These are phyloP conservation scores for Citropsis articulata DNA, from an alignment of 345 rosid species.

Conservation along the genomic window DNA sequence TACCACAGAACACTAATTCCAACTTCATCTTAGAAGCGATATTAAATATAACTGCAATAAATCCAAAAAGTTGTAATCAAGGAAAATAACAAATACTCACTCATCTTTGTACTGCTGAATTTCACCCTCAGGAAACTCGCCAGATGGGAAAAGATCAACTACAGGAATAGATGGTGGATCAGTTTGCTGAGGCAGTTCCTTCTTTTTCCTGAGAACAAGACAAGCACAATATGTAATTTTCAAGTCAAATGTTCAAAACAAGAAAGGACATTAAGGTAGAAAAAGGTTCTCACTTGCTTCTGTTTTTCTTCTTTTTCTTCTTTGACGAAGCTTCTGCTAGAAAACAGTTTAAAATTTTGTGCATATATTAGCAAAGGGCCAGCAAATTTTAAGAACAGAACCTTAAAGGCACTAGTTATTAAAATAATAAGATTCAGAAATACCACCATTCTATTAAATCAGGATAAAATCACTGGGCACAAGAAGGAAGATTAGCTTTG, in stretches of 20 bases:
- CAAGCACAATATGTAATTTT: background rate
- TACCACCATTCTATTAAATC: background rate
- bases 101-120: conserved; percentile 90
- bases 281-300: conserved; percentile 76
- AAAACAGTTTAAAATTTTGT: background rate
- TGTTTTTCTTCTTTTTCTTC: conserved; percentile 96
- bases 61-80: background rate
- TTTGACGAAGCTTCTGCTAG: conserved; percentile 34
- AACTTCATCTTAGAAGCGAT: background rate
- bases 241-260: background rate
- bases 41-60: background rate
- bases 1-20: background rate
- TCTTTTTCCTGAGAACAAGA: conserved; percentile 66
- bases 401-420: background rate
- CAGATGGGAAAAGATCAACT: conserved; percentile 78
- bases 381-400: background rate
- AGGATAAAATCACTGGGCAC: background rate
- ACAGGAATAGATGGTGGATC: conserved; percentile 85
- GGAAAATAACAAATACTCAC: conserved; percentile 47
- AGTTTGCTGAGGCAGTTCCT: conserved; percentile 69
- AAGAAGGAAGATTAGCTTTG: background rate
- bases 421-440: background rate
- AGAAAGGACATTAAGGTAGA: background rate
- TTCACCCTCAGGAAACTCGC: conserved; percentile 98
- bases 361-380: conserved; percentile 4